Base-by-base conservation (phyloP, 441 rosid genomes). In the Populus hybrid region DNA sequence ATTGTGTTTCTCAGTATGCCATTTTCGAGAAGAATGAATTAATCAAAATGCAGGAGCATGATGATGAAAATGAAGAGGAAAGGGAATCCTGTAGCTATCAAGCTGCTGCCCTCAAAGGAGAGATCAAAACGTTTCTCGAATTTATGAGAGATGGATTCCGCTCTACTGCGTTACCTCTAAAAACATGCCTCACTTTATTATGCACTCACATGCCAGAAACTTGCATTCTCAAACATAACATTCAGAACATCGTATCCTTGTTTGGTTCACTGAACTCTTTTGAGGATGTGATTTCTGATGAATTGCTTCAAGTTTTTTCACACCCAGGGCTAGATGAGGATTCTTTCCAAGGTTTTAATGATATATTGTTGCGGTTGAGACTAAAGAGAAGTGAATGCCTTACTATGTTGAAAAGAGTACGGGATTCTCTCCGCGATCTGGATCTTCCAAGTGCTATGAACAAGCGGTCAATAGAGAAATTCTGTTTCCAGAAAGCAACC, bases 401-500 rank as follows among this genome's bases (percentile, higher is more conserved):
- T 10, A 21, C 9, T 30, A 32, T 63, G 12, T 79, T 83, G 61
- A 20, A 67, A 36, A 50, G 10, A 23, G 21, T 69, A 74, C 38
- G 36, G 35, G 2, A 14, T 75, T 59, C 74, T 79, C 10, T 50
- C 65, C 4, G 35, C 66, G 20, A 36, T 10, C 9, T 66, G 35
- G 0, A 81, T 20, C 63, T 57, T 57, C 63, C 63, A 57, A 7
- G 63, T 57, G 23, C 23, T 20, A 57, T 20, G 63, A 57, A 6
- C 21, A 57, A 7, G 21, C 63, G 9, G 63, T 57, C 63, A 6
- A 57, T 57, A 57, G 63, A 20, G 67, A 36, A 10, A 1, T 78
- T 85, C 46, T 88, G 90, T 40, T 77, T 85, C 69, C 50, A 75
- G 6, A 79, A 67, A 0, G 90, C 92, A 0, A 8, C 73, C 8